Conservation (phyloP, 108 stramenopile species). For the Skeletonema potamos region DNA sequence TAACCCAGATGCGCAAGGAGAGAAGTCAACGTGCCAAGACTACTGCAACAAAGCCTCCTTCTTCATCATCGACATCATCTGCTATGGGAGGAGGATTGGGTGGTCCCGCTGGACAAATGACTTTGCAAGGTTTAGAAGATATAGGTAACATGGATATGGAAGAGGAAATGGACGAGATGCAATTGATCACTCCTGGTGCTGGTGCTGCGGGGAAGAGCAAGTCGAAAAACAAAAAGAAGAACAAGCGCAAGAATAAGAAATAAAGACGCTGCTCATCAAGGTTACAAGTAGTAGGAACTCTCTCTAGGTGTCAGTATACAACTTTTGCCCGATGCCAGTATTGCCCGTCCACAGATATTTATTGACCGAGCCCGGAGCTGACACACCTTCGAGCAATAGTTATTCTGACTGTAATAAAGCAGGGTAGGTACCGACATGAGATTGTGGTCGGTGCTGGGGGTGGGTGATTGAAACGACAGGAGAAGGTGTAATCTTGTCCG, state of each 20-base stretch:
- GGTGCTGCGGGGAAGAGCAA: constrained; percentile 12
- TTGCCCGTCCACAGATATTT: too few species aligned
- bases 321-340: too few species aligned
- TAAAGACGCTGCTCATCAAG: neutral
- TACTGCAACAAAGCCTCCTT: constrained; percentile 7
- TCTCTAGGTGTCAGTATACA: too few species aligned
- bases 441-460: too few species aligned
- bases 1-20: constrained; percentile 66
- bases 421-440: too few species aligned
- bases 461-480: too few species aligned
- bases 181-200: constrained; percentile 26
- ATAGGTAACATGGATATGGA: constrained; percentile 8
- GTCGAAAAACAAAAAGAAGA: constrained; percentile 47
- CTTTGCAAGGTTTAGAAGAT: constrained; percentile 9
- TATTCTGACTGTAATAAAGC: too few species aligned
- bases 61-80: neutral
- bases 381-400: too few species aligned
- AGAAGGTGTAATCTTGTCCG: too few species aligned
- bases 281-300: too few species aligned
- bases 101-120: constrained; percentile 22
- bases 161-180: constrained; percentile 9
- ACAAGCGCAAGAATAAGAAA: constrained; percentile 29
- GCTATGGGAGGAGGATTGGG: neutral
- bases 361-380: too few species aligned
- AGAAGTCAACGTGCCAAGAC: constrained; percentile 58